Evolutionary conservation across 2,329 filamentous ascomycete genomes (phyloP), one percentile per base, ranked within the genome.

Genomic region (Stachybotrys echinatus): DNA sequence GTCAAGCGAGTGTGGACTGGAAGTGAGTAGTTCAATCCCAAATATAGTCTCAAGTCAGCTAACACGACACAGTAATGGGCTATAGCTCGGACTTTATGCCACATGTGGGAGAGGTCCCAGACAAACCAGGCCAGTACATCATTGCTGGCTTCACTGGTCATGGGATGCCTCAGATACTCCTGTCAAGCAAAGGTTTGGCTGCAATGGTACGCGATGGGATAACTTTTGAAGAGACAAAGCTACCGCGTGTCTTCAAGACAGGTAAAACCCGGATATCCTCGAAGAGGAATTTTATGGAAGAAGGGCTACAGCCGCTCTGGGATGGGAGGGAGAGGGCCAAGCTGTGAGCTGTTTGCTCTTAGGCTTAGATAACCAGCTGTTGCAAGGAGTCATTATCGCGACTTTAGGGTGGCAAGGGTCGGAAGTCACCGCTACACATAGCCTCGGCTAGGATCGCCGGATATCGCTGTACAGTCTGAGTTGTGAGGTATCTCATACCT

Each of bases 131-230:
- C 4, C 66, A 74, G 48, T 73, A 67, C 48, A 61, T 78, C 23
- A 58, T 73, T n/a, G 74, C 70, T 1, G 75, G 75, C 0, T 79
- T 77, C 50, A 72, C 69, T 39, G 76, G 76, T 0, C 74, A 77
- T 51, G 76, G 76, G 2, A 79, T 79, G 75, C 69, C 73, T 1
- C 56, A 72, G 23, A 70, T 75, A 31, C 68, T 70, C 14, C 62
- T 73, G 1, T 59, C 66, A 3, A 66, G 66, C n/a, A 70, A 72
- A 53, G 72, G 66, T 0, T 34, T 77, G 4, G 71, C 67, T 3
- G 51, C 58, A 22, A 75, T 78, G 71, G 52, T 74, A 1, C 31
- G 56, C 3, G 54, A 65, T 3, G 64, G 57, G 3, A 42, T 45
- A 1, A 46, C 54, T 0, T 74, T 71, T 48, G 62, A 66, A 49